Conservation (phyloP, 2,329 filamentous ascomycete genomes). For the Orbilia javanica region DNA sequence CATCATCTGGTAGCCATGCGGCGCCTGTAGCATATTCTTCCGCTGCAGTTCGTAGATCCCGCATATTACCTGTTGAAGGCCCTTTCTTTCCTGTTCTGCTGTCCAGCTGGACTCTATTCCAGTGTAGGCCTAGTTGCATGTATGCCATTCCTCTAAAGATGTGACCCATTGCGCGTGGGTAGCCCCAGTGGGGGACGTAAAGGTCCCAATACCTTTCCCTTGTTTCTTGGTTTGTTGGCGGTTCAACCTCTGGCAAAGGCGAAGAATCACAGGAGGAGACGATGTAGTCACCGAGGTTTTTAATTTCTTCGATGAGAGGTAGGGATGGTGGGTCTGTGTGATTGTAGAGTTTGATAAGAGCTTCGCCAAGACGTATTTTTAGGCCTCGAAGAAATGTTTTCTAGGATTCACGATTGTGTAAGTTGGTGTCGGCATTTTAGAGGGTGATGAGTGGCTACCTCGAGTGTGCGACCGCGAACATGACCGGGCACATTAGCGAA, state of each 20-base stretch:
- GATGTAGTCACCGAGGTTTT: slow-evolving; percentile 53
- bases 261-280: slow-evolving; percentile 48
- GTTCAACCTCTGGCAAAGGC: slow-evolving; percentile 59
- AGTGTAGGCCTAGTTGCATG: slow-evolving; percentile 59
- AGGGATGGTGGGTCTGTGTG: slow-evolving; percentile 49
- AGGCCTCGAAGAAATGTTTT: slow-evolving; percentile 57
- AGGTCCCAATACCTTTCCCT: slow-evolving; percentile 58
- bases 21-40: slow-evolving; percentile 59
- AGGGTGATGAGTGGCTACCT: slow-evolving; percentile 13
- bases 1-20: slow-evolving; percentile 60
- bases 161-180: slow-evolving; percentile 60
- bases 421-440: background rate
- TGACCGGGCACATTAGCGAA: slow-evolving; percentile 47
- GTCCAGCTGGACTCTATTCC: slow-evolving; percentile 56
- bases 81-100: slow-evolving; percentile 42
- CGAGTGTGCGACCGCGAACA: slow-evolving; percentile 48
- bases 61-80: slow-evolving; percentile 46
- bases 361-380: slow-evolving; percentile 50
- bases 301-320: slow-evolving; percentile 55
- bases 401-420: background rate
- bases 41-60: slow-evolving; percentile 57
- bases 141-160: slow-evolving; percentile 60
- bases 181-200: slow-evolving; percentile 61
- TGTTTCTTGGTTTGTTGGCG: slow-evolving; percentile 57
- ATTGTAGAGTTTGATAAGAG: slow-evolving; percentile 54